Evolutionary conservation across 2,329 filamentous ascomycete genomes (phyloP).

Genomic region (Colletotrichum orchidophilum): DNA sequence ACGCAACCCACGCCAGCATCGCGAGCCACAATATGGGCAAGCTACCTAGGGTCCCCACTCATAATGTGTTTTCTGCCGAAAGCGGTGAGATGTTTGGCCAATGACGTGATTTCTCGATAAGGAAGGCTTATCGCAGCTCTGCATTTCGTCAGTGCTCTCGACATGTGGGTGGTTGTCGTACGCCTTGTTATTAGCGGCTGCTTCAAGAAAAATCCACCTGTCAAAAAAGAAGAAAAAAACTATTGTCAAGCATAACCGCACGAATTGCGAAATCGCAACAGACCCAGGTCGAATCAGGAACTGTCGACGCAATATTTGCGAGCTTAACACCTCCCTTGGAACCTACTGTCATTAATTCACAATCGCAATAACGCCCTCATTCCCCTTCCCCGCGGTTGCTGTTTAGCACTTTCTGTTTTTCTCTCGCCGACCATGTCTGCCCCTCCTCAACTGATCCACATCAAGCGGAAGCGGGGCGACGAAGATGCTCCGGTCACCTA

Average conservation of each 20-base stretch:
- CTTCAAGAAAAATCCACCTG: constrained; percentile 28
- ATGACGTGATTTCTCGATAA: constrained; percentile 12
- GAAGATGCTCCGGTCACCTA: constrained; percentile 64
- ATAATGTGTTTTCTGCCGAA: constrained; percentile 15
- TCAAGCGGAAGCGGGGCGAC: constrained; percentile 68
- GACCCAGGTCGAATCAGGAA: neutral
- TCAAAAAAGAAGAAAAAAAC: neutral
- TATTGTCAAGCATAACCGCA: neutral
- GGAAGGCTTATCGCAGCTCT: constrained; percentile 3
- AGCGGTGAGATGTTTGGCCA: constrained; percentile 5
- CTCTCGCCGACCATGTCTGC: constrained; percentile 56
- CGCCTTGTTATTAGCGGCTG: neutral
- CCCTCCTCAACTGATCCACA: constrained; percentile 66
- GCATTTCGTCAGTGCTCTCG: neutral
- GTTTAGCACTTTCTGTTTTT: neutral
- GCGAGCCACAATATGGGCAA: constrained; percentile 7
- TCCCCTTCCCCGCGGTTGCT: no score
- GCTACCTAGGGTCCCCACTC: no score
- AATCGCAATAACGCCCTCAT: neutral
- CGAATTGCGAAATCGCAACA: constrained; percentile 16
- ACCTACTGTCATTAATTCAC: neutral
- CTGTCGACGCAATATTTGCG: neutral
- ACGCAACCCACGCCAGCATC: neutral
- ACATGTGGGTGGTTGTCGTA: constrained; percentile 1
- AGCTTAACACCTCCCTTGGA: neutral